A percentile compares a stretch with the other conserved stretches of the same genome.
These are phyloP conservation scores for Cryptosporidium parvum DNA, from an alignment of 169 alveolate species.

Conservation along the genomic window DNA sequence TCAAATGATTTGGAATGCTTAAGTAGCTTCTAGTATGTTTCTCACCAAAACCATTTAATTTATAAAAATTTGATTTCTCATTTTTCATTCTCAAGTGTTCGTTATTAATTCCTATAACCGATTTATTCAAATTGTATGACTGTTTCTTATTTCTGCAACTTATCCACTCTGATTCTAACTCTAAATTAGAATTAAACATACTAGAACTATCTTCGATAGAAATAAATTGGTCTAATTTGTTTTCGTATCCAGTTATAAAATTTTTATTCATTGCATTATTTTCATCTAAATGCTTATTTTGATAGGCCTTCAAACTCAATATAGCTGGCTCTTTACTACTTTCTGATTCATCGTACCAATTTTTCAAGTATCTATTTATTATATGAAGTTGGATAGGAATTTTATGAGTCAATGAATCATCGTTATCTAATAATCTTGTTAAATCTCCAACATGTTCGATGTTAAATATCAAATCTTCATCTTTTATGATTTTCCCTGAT, in stretches of 20 bases:
- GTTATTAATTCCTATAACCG: slow-evolving; percentile 1
- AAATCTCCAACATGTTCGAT: slow-evolving; percentile 8
- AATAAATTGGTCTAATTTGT: background rate
- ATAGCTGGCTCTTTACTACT: background rate
- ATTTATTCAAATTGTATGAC: background rate
- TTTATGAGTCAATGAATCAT: background rate
- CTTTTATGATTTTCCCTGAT: slow-evolving; percentile 14
- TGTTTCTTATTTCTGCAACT: background rate
- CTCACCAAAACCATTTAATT: background rate
- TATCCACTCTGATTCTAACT: background rate
- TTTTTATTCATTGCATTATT: background rate
- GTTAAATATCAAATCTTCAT: slow-evolving; percentile 8
- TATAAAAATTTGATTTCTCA: background rate
- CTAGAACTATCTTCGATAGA: background rate
- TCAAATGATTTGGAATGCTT: background rate
- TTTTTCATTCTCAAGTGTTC: background rate
- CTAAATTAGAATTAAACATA: background rate
- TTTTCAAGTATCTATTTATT: background rate
- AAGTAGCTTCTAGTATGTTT: background rate
- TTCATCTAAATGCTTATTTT: background rate
- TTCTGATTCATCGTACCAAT: background rate
- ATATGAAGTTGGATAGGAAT: background rate
- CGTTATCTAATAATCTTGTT: background rate
- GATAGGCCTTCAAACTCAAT: background rate
- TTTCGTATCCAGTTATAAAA: background rate